Base-by-base conservation (phyloP, 257 asterid species). In the Solanum tarapatanum region DNA sequence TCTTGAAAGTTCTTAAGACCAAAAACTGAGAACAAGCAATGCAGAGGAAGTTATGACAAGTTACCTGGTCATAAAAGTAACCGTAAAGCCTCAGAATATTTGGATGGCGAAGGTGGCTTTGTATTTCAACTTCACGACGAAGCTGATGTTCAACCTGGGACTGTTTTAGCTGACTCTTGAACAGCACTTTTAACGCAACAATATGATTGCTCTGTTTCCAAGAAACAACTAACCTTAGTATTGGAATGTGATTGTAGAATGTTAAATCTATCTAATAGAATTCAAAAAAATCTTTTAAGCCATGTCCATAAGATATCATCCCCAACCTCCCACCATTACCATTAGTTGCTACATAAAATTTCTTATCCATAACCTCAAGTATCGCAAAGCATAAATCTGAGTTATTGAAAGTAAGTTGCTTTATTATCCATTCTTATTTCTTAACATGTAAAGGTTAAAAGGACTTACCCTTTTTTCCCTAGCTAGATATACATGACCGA, bases 121-220 rank as follows among this genome's bases (percentile, higher is more conserved):
- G 99, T 82, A 97, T 97, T 89, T 97, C 99, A 80, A 97, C 98
- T 92, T 97, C 99, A 11, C 99, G 95, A 10, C 98, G 98, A 86
- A 97, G 98, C 92, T 97, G 99, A 83, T 97, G 99, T 86, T 97
- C 98, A 75, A 97, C 98, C 88, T 94, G 98, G 37, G 98, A 97
- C 90, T 95, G 96, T 89, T 94, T 94, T 66, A 97, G 91, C 90
- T 97, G 99, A 91, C 89, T 93, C 93, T 96, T 96, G 84, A 96
- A 96, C 88, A 96, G 84, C 45, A 96, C 98, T 92, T 96, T 96
- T 58, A 97, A 92, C 17, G 99, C 99, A 87, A 94, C 97, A 82
- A 96, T 86, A 73, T 96, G 98, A 90, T 94, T 94, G 92, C 99
- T 96, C 99, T 95, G 95, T 86, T 87, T 66, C 36, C 79, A 85